These are phyloP conservation scores for Vaccinium macrocarpon DNA, from an alignment of 148 eudicot species.

Conservation along the genomic window DNA sequence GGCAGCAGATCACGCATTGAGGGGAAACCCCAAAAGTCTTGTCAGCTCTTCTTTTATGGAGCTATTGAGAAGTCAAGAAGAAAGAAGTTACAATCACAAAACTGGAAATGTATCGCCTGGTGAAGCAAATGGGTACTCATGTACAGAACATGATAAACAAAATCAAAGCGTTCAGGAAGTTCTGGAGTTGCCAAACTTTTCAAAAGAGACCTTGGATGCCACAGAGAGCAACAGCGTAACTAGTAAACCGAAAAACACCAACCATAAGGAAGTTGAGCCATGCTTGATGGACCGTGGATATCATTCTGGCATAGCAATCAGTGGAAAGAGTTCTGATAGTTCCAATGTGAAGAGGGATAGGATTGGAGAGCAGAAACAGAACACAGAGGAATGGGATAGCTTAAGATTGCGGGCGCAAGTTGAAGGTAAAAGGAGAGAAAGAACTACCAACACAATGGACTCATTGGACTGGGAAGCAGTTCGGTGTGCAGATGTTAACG, in stretches of 20 bases:
- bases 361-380: conserved; percentile 44
- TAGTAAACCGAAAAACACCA: conserved; percentile 23
- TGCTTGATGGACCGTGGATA: conserved; percentile 20
- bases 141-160: background rate
- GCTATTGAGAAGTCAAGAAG: conserved; percentile 5
- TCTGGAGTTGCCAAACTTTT: conserved; percentile 5
- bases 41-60: conserved; percentile 4
- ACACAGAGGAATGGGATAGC: conserved; percentile 76
- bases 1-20: background rate
- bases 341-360: conserved; percentile 41
- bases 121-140: background rate
- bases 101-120: background rate
- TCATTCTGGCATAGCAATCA: conserved; percentile 23
- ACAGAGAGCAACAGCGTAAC: conserved; percentile 37
- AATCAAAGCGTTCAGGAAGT: background rate
- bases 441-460: conserved; percentile 60
- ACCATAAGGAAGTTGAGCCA: conserved; percentile 34
- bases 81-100: background rate
- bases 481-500: conserved; percentile 65
- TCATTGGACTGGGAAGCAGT: conserved; percentile 96
- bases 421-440: conserved; percentile 41
- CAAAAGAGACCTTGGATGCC: conserved; percentile 32
- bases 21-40: background rate
- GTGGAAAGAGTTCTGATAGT: conserved; percentile 21
- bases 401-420: conserved; percentile 57